Base-by-base conservation (phyloP, 305 asterid genomes). In the Euphrasia arctica region DNA sequence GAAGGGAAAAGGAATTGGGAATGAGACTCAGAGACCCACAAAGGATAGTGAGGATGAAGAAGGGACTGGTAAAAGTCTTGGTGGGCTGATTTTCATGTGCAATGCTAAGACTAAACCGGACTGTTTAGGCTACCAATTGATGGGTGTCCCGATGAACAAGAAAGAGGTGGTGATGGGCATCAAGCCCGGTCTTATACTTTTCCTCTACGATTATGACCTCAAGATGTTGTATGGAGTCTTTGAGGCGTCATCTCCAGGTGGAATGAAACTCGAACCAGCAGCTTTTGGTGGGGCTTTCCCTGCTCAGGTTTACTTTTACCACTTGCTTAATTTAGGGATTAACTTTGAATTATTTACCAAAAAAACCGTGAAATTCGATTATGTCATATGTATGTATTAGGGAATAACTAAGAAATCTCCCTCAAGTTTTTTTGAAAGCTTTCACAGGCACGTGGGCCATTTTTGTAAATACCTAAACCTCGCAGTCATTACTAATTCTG, bases 41-140 rank as follows among this genome's bases (percentile, higher is more conserved):
- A 58, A 25, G 27, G 59, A 65, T 70, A 67, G 42, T 65, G 64
- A 51, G 64, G 75, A 76, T 12, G 73, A 65, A 11, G 76, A 70
- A 58, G 4, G 0, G 31, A 36, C 72, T 41, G 71, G 66, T 59
- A 77, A 78, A 65, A 72, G 54, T 28, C 79, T 76, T 45, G 96
- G 95, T 73, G 98, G 98, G 45, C 47, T 85, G 76, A 91, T 91
- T 61, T 91, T 89, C 70, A 85, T 91, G 95, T 91, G 96, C 78
- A 91, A 81, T 67, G 74, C 84, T 34, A 89, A 83, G 82, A 91
- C 98, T 49, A 91, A 91, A 76, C 95, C 95, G 5, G 98, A 85
- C 77, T 91, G 96, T 85, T 85, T 91, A 56, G 75, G 61, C 59
- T 89, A 85, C 80, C 74, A 66, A 52, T 70, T 91, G 39, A 83